These are phyloP conservation scores for Eucalyptus melliodora DNA, from an alignment of 345 rosid species.

Conservation along the genomic window DNA sequence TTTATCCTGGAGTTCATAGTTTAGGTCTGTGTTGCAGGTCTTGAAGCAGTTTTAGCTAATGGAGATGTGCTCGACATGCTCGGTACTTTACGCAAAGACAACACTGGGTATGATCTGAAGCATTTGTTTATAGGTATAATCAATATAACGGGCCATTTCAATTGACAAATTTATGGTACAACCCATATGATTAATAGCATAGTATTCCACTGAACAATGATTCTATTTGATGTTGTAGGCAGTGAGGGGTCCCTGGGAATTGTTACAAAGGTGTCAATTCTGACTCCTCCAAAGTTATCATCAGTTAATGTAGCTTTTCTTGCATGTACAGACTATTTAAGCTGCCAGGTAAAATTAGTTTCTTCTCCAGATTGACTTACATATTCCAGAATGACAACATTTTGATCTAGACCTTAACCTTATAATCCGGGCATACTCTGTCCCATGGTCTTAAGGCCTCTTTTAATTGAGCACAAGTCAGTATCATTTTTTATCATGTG, in stretches of 20 bases:
- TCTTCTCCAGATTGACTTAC: background rate
- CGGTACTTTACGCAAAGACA: constrained; percentile 88
- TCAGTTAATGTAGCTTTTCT: constrained; percentile 83
- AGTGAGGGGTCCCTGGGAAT: constrained; percentile 97
- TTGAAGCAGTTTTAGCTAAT: constrained; percentile 87
- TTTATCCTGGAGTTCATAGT: background rate
- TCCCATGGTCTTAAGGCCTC: background rate
- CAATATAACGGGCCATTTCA: background rate
- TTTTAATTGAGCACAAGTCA: background rate
- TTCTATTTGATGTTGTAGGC: constrained; percentile 23
- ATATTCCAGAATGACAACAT: background rate
- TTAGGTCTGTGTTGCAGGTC: constrained; percentile 23
- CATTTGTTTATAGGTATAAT: constrained; percentile 80
- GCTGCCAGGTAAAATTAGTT: constrained; percentile 59
- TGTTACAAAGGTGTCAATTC: constrained; percentile 88
- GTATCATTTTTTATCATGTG: background rate
- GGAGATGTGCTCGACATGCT: constrained; percentile 91
- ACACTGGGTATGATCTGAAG: constrained; percentile 93
- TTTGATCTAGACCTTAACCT: background rate
- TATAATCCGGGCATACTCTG: background rate
- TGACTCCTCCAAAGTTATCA: constrained; percentile 74
- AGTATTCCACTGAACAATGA: background rate
- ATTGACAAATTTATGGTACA: background rate
- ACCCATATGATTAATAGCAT: background rate
- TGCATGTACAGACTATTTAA: constrained; percentile 72